Percentiles rank a stretch among this genome's conserved stretches.
phyloP scores from a whole-genome alignment of 2,329 filamentous ascomycete species.

The Emergomyces orientalis region DNA sequence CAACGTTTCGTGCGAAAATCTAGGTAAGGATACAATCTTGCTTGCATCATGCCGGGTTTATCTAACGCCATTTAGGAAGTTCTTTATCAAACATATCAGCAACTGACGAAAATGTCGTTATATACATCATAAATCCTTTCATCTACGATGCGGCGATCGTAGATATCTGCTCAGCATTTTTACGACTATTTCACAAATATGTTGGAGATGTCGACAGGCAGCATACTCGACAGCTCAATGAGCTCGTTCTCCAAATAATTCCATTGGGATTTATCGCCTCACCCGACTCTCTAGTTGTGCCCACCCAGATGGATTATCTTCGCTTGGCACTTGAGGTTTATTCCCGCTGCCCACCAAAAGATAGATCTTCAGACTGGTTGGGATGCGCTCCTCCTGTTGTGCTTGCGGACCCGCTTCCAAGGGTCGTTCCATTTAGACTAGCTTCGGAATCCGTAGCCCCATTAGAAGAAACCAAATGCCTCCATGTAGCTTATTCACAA shows the following conservation, averaged over 20 bases:
- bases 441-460: slow-evolving; percentile 45
- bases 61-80: slow-evolving; percentile 22
- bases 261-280: slow-evolving; percentile 47
- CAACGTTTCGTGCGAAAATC: slow-evolving; percentile 27
- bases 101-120: slow-evolving; percentile 39
- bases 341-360: slow-evolving; percentile 45
- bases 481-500: slow-evolving; percentile 51
- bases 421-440: slow-evolving; percentile 47
- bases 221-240: slow-evolving; percentile 28
- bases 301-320: slow-evolving; percentile 40
- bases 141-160: slow-evolving; percentile 35
- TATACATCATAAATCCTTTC: slow-evolving; percentile 53
- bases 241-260: slow-evolving; percentile 50
- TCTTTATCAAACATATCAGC: slow-evolving; percentile 28
- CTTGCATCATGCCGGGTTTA: neutral
- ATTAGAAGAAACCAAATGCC: slow-evolving; percentile 47
- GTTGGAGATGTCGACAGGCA: slow-evolving; percentile 31
- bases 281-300: slow-evolving; percentile 43
- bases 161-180: slow-evolving; percentile 50
- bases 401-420: slow-evolving; percentile 45
- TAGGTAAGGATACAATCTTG: slow-evolving; percentile 25
- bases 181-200: slow-evolving; percentile 48
- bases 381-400: slow-evolving; percentile 46
- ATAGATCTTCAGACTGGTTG: slow-evolving; percentile 28
- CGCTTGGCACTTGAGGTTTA: slow-evolving; percentile 50